Evolutionary conservation across 2,329 filamentous ascomycete genomes (phyloP).

Genomic region (Chrysoporthe puriensis): DNA sequence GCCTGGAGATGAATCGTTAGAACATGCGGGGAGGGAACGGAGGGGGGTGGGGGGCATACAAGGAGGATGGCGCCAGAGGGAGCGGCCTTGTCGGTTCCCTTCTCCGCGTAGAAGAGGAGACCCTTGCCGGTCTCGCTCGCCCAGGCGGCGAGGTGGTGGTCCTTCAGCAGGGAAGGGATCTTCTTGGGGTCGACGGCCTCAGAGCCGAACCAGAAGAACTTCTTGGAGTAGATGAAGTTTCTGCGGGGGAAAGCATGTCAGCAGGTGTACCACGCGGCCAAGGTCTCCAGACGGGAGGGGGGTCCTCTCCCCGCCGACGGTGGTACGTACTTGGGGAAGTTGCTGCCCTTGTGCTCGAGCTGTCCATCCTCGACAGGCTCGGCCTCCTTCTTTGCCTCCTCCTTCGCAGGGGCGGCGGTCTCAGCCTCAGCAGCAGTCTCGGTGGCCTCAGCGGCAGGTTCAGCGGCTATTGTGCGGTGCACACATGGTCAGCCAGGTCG

Average conservation of each 20-base stretch:
- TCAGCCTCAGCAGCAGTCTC: slow-evolving; percentile 40
- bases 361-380: slow-evolving; percentile 73
- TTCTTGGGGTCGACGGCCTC: slow-evolving; percentile 75
- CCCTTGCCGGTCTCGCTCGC: slow-evolving; percentile 93
- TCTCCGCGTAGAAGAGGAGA: slow-evolving; percentile 88
- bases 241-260: slow-evolving; percentile 48
- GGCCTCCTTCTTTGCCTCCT: slow-evolving; percentile 49
- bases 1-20: slow-evolving; percentile 43
- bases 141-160: slow-evolving; percentile 84
- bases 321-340: slow-evolving; percentile 78
- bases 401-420: slow-evolving; percentile 44
- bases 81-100: slow-evolving; percentile 76
- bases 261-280: slow-evolving; percentile 12
- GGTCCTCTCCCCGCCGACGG: too few species aligned
- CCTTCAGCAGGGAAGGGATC: slow-evolving; percentile 77
- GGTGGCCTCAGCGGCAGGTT: slow-evolving; percentile 29
- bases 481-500: slow-evolving; percentile 26
- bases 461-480: slow-evolving; percentile 25
- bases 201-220: slow-evolving; percentile 85
- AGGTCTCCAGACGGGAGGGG: too few species aligned
- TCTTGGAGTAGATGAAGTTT: slow-evolving; percentile 89
- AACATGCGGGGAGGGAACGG: too few species aligned
- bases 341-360: slow-evolving; percentile 87
- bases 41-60: slow-evolving; percentile 55
- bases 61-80: slow-evolving; percentile 84